Base-by-base conservation (phyloP, 768 basidiomycete genomes). In the Candolleomyces eurysporus region DNA sequence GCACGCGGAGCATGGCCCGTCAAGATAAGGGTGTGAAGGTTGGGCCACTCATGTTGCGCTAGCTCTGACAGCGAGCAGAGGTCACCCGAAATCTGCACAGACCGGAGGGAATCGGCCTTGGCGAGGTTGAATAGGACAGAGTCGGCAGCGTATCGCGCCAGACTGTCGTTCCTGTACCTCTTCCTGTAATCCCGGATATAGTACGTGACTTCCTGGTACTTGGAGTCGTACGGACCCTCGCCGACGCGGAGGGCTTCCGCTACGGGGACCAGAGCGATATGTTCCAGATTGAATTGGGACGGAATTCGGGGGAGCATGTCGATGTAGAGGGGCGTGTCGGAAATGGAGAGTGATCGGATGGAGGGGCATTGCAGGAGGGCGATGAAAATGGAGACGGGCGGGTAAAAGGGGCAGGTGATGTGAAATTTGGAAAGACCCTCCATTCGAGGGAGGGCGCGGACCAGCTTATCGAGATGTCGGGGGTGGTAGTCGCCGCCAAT, bases 201-300 rank as follows among this genome's bases (percentile, higher is more conserved):
- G 45, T 79, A 80, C 17, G 70, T 55, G 5, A 71, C 54, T 19
- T 76, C 76, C 22, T 72, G 68, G 64, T 74, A 76, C 39, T 73
- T 74, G 9, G 69, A 60, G 49, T 78, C 71, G 59, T 72, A 76
- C 1, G 78, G 75, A 2, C 78, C 78, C 55, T 80, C 78, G 2
- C 79, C 79, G 2, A 77, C 70, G 2, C 78, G 73, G 16, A 76
- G 70, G 4, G 75, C 78, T 62, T 80, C 76, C 2, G 70, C 76
- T 5, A 80, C 78, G 8, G 77, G 76, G 13, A 74, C 70, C 51
- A 79, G 67, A 17, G 75, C 64, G 8, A 80, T 54, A 2, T 72
- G 64, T 52, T 76, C 72, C 31, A 79, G 71, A 56, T 68, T 66
- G 61, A 75, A 76, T 7, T 65, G 61, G 2, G 64, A 36, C 0